A percentile compares a stretch with the other conserved stretches of the same genome.
Conservation (phyloP, 768 basidiomycete genomes). For the Gymnopilus dilepis region DNA sequence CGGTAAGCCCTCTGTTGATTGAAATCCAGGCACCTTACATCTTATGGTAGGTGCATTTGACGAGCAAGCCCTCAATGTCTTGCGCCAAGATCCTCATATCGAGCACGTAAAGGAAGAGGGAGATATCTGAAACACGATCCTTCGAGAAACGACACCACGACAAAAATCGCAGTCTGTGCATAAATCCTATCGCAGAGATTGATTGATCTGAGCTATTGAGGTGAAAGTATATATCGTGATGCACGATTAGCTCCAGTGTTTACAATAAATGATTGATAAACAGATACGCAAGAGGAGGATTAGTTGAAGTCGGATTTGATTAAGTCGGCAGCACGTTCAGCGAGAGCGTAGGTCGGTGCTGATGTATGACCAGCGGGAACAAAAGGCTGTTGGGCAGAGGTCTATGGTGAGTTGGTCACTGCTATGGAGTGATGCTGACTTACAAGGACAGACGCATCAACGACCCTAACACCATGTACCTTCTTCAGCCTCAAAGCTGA, state of each 20-base stretch:
- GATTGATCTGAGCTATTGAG: too few relatives aligned
- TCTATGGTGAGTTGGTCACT: too few relatives aligned
- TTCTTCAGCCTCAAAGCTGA: slow-evolving; percentile 37
- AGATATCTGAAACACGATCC: neutral
- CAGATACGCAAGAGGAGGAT: neutral
- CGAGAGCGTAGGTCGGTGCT: slow-evolving; percentile 27
- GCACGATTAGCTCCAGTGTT: too few relatives aligned
- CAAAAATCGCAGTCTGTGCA: too few relatives aligned
- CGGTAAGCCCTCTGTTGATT: neutral
- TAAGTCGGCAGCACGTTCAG: slow-evolving; percentile 24
- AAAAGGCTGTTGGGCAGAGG: too few relatives aligned
- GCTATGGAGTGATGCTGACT: too few relatives aligned
- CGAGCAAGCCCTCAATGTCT: neutral
- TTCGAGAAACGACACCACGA: too few relatives aligned
- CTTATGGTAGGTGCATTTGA: neutral
- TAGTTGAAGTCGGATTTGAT: slow-evolving; percentile 12
- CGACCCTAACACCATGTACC: slow-evolving; percentile 33
- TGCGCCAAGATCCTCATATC: neutral
- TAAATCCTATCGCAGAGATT: too few relatives aligned
- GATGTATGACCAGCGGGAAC: slow-evolving; percentile 27
- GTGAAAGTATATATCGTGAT: too few relatives aligned
- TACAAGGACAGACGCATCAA: slow-evolving; percentile 41
- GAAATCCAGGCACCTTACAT: neutral
- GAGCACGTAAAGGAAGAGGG: neutral
- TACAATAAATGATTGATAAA: too few relatives aligned